Conservation (phyloP, 2,329 filamentous ascomycete genomes). For the Sporothrix luriei region DNA sequence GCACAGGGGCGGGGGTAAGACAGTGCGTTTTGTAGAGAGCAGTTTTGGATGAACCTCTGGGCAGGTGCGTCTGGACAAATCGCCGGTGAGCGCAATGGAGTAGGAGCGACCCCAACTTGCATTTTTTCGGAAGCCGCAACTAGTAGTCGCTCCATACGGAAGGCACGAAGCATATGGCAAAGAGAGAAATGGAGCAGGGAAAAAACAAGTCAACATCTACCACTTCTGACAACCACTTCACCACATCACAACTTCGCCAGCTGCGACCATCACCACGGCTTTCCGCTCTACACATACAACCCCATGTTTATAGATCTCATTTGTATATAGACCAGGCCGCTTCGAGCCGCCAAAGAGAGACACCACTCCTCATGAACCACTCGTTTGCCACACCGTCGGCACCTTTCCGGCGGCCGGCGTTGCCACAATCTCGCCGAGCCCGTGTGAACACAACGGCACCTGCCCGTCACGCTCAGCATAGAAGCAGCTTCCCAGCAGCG, state of each 20-base stretch:
- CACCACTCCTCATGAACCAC: conserved; percentile 24
- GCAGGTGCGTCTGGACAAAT: background rate
- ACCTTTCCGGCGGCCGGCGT: background rate
- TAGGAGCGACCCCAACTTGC: background rate
- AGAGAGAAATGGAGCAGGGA: background rate
- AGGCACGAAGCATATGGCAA: background rate
- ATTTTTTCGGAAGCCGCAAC: background rate
- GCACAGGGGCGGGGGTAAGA: background rate
- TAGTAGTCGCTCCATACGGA: background rate
- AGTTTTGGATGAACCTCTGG: background rate
- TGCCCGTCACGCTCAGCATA: background rate
- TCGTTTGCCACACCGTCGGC: background rate
- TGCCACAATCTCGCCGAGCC: background rate
- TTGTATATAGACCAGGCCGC: conserved; percentile 24
- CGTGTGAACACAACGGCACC: background rate
- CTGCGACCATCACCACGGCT: background rate
- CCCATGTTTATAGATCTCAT: conserved; percentile 24
- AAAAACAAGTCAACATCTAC: background rate
- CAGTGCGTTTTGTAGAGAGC: background rate
- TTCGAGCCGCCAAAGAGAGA: conserved; percentile 18
- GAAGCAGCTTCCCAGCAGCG: background rate
- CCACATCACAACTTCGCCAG: background rate
- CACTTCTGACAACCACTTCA: background rate
- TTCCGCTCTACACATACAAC: background rate
- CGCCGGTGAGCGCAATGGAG: background rate